A percentile compares a stretch with the other conserved stretches of the same genome.
Evolutionary conservation across 306 rosid genomes (phyloP).

Genomic region (Cucurbita moschata): DNA sequence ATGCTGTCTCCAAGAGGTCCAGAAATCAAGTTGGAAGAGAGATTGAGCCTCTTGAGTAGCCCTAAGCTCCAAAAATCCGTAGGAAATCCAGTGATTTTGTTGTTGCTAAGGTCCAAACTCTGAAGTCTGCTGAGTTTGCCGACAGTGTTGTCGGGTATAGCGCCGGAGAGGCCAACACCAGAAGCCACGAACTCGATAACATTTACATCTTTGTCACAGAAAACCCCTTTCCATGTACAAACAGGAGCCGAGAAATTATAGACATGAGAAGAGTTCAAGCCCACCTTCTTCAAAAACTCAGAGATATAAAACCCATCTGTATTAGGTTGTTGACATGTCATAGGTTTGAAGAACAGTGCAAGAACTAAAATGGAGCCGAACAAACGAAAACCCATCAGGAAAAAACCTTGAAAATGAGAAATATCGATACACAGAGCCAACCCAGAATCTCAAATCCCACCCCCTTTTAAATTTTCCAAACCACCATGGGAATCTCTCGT

Average conservation of each 20-base stretch:
- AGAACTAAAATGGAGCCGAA: constrained; percentile 47
- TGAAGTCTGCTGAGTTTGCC: constrained; percentile 72
- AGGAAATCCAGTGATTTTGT: constrained; percentile 59
- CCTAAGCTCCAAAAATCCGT: constrained; percentile 87
- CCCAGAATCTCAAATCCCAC: constrained; percentile 14
- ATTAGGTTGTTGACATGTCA: constrained; percentile 67
- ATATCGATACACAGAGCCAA: background rate
- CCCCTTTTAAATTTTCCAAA: constrained; percentile 6
- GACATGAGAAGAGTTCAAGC: constrained; percentile 19
- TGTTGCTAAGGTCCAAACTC: constrained; percentile 68
- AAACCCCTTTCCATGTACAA: constrained; percentile 72
- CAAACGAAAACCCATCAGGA: constrained; percentile 51
- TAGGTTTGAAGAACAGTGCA: constrained; percentile 45
- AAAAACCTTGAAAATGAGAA: constrained; percentile 10
- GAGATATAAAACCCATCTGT: constrained; percentile 67
- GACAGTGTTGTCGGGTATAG: constrained; percentile 64
- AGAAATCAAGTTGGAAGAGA: constrained; percentile 58
- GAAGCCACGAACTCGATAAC: constrained; percentile 35
- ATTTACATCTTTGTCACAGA: constrained; percentile 41
- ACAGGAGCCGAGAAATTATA: constrained; percentile 51
- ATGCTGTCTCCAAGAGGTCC: constrained; percentile 62
- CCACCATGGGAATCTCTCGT: constrained; percentile 13
- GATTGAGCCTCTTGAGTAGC: constrained; percentile 58
- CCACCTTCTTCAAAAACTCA: constrained; percentile 52
- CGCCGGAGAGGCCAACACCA: constrained; percentile 56